Base-by-base conservation (phyloP, 2,329 filamentous ascomycete genomes). In the Sclerotinia trifoliorum region DNA sequence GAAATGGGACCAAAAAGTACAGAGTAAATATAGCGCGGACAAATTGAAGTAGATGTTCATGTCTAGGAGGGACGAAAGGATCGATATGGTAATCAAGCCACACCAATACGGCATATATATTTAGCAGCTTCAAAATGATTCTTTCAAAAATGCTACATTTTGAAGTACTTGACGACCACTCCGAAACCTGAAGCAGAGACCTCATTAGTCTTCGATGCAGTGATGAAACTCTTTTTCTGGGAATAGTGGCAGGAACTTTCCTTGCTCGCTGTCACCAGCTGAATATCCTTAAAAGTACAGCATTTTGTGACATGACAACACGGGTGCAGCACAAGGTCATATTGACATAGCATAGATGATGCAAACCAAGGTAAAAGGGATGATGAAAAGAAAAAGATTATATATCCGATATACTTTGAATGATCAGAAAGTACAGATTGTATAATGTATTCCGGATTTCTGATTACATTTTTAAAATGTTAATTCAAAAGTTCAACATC, bases 21-120 rank as follows among this genome's bases (percentile, higher is more conserved):
- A n/a, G n/a, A n/a, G n/a, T 51, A 13, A 51, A 24, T 13, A 10
- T 24, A 2, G 11, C 24, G 49, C n/a, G 49, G 11, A 51, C n/a
- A 5, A 3, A 29, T 49, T 21, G 39, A 62, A 13, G 35, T 35
- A 10, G 35, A 35, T 35, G 1, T 35, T 39, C 29, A 63, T 52
- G 19, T 52, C 49, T 24, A 4, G 49, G 5, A 7, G 15, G 29
- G 26, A 52, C 15, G 24, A 52, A 52, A 52, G 61, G 48, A 10
- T 61, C 26, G 17, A 56, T 26, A n/a, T 46, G 24, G 26, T 52
- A 65, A 48, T 65, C 35, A 32, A 65, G 54, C 17, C 19, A 51
- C 17, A 10, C 2, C 13, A 35, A 29, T 21, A 5, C 39, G 4
- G 15, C 15, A 13, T 15, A 39, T 58, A 5, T 48, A 24, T 42